phyloP scores from a whole-genome alignment of 2,329 filamentous ascomycete species.

The Penicillium janthinellum region DNA sequence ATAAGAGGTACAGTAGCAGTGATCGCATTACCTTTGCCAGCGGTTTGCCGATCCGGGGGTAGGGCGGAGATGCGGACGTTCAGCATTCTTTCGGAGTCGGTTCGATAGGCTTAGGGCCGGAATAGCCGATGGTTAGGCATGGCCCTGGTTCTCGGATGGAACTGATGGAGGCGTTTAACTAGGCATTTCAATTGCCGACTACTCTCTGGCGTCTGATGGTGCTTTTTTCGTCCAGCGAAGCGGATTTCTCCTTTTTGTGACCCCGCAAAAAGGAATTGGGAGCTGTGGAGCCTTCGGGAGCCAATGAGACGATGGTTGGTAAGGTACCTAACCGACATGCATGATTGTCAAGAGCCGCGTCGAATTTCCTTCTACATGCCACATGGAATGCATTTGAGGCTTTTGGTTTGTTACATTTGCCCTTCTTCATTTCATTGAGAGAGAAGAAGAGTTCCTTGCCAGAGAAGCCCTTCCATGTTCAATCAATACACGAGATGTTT shows the following conservation, averaged over 20 bases:
- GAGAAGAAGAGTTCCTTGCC: not conserved
- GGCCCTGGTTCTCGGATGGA: not conserved
- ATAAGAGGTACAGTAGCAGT: not conserved
- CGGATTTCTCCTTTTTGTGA: not conserved
- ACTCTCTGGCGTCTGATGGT: not conserved
- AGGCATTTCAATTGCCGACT: not conserved
- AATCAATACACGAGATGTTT: not conserved
- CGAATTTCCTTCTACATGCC: too few relatives aligned
- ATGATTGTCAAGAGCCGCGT: too few relatives aligned
- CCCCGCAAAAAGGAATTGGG: not conserved
- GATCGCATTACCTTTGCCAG: conserved; percentile 9
- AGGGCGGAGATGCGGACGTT: conserved; percentile 17
- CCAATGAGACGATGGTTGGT: not conserved
- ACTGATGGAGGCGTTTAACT: too few relatives aligned
- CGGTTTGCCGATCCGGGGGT: conserved; percentile 12
- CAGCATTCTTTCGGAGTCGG: conserved; percentile 1
- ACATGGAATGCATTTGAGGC: too few relatives aligned
- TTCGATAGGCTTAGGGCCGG: not conserved
- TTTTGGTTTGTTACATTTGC: too few relatives aligned
- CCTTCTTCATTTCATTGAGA: not conserved
- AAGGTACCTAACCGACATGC: not conserved
- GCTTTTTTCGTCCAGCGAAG: not conserved
- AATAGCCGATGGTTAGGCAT: not conserved
- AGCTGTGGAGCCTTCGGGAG: not conserved
- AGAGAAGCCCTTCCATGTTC: too few relatives aligned